Evolutionary conservation across 2,329 filamentous ascomycete species (phyloP).

Genomic region (Aspergillus alliaceus): DNA sequence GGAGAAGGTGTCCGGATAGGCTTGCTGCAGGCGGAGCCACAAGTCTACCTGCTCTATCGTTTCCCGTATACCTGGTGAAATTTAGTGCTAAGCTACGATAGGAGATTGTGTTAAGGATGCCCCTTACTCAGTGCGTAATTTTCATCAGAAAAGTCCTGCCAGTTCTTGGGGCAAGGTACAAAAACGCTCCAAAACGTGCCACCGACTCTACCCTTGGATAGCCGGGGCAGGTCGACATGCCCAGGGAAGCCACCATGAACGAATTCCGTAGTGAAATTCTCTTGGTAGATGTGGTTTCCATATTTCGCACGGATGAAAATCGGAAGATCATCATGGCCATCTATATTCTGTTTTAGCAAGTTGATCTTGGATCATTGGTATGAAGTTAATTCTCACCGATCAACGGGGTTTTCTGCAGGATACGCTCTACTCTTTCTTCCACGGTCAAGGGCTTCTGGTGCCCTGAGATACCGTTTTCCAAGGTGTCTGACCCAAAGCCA

Average conservation of each 20-base stretch:
- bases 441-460: conserved; percentile 20
- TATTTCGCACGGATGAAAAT: conserved; percentile 67
- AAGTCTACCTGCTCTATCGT: conserved; percentile 40
- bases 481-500: conserved; percentile 7
- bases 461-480: conserved; percentile 3
- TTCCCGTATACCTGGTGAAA: conserved; percentile 26
- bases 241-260: conserved; percentile 64
- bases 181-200: conserved; percentile 95
- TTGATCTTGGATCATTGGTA: not conserved
- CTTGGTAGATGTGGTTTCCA: conserved; percentile 74
- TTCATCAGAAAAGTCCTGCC: conserved; percentile 69
- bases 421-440: conserved; percentile 43
- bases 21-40: conserved; percentile 33
- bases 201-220: conserved; percentile 65
- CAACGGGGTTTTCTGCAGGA: conserved; percentile 48
- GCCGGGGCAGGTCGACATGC: conserved; percentile 78
- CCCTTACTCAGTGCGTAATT: conserved; percentile 66
- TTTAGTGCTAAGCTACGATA: not conserved
- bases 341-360: conserved; percentile 44
- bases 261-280: conserved; percentile 73
- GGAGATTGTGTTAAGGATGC: not conserved
- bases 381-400: conserved; percentile 39
- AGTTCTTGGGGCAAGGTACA: conserved; percentile 71
- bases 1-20: conserved; percentile 52
- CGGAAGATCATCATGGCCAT: conserved; percentile 87